Percentiles rank a stretch among this genome's conserved stretches.
phyloP scores from a whole-genome alignment of 2,329 filamentous ascomycete species.

The Aspergillus fumigatus region DNA sequence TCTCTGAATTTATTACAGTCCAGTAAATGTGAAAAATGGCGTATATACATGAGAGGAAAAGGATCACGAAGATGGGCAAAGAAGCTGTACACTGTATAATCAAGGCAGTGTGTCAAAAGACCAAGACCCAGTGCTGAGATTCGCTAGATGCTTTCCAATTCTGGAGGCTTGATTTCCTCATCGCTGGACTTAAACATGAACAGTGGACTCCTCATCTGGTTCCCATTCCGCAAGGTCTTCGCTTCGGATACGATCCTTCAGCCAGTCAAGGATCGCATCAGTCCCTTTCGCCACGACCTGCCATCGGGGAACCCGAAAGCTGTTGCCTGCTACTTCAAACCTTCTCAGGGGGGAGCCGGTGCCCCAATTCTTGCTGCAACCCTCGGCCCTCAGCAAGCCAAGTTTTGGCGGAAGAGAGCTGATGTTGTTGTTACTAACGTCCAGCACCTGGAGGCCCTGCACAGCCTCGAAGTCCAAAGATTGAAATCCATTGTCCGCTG shows the following conservation, averaged over 20 bases:
- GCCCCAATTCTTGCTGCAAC: slow-evolving; percentile 31
- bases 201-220: slow-evolving; percentile 17
- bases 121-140: not conserved
- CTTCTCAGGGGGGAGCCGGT: slow-evolving; percentile 53
- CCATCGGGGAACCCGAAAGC: slow-evolving; percentile 81
- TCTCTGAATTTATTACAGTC: not conserved
- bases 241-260: slow-evolving; percentile 69
- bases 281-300: slow-evolving; percentile 82
- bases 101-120: not conserved
- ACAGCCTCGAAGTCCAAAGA: slow-evolving; percentile 70
- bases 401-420: slow-evolving; percentile 74
- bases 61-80: not conserved
- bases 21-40: not conserved
- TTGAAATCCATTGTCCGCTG: slow-evolving; percentile 72
- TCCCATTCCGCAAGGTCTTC: slow-evolving; percentile 39
- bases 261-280: slow-evolving; percentile 74
- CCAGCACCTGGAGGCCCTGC: slow-evolving; percentile 68
- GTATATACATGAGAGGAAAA: not conserved
- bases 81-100: slow-evolving; percentile 4
- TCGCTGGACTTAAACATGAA: not conserved
- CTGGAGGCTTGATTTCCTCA: not conserved
- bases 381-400: slow-evolving; percentile 65
- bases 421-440: slow-evolving; percentile 82
- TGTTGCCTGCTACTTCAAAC: slow-evolving; percentile 77
- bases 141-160: not conserved